Evolutionary conservation across 139 green algal genomes (phyloP), one percentile per base, ranked within the genome.

Genomic region (Mesotaenium endlicherianum): DNA sequence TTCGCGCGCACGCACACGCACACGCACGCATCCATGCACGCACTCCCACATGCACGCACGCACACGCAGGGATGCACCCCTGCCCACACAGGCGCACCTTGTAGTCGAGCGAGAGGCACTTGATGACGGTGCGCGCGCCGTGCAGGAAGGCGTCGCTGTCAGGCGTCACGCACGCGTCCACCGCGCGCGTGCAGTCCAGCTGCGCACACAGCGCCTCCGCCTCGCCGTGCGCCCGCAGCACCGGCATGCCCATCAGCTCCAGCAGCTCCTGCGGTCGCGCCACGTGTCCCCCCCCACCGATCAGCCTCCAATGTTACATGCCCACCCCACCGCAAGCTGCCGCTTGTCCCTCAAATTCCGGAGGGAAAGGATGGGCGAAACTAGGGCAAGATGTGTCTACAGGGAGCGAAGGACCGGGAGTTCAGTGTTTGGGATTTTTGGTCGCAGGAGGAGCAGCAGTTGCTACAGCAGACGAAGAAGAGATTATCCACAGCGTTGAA

Each of bases 61-160:
- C n/a, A n/a, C n/a, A n/a, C n/a, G n/a, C n/a, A n/a, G n/a, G n/a
- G n/a, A n/a, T n/a, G n/a, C n/a, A n/a, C n/a, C n/a, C n/a, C n/a
- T n/a, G n/a, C n/a, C n/a, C n/a, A n/a, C n/a, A n/a, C n/a, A 72
- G 20, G 14, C 47, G 3, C 75, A 82, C 77, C 17, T 40, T 81
- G 72, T 38, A 67, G 38, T 85, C 42, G 39, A 86, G 84, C 3
- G 68, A n/a, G 3, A 86, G 45, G 5, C 42, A 30, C 47, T 81
- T 82, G 31, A 85, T 85, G 17, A 86, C 31, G 8, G 6, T 34
- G 3, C 17, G 6, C 16, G 80, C 80, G 39, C 80, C 80, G 26
- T 86, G 81, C 41, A 86, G 80, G 6, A 86, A 85, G 6, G 72
- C 42, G 40, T 86, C 80, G 14, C 72, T 85, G 30, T 86, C 80